Base-by-base conservation (phyloP, 2,329 filamentous ascomycete genomes). In the Neocatenulostroma microsporum region DNA sequence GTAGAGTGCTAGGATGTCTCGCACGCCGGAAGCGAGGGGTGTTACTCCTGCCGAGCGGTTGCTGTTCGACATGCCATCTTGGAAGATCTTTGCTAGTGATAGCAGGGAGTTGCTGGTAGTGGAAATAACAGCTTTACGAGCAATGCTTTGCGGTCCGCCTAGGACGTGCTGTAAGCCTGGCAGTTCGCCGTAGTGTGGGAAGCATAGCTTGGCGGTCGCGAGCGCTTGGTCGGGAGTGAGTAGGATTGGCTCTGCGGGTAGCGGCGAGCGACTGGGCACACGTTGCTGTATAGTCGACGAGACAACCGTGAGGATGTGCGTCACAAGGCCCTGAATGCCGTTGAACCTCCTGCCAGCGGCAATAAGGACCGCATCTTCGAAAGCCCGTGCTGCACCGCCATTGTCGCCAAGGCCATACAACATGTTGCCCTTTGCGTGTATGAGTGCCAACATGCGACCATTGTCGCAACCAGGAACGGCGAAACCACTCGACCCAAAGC, bases 361-460 rank as follows among this genome's bases (percentile, higher is more conserved):
- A 45, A 98, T 89, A 36, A 95, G 64, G 3, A 98, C 86, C 0
- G 88, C 89, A 59, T 95, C 87, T 58, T 98, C 91, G 50, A 98
- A 98, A 3, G 91, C 86, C 50, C 79, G 76, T 1, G 89, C 87
- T 27, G 91, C 91, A 26, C 73, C 76, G 25, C 73, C 69, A 46
- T 91, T 83, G 47, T 95, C 82, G 30, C 89, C 89, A 20, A 93
- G 66, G 18, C 84, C 79, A 62, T 98, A 98, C 2, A 96, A 71
- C 82, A 96, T 93, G 45, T 96, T 96, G n/a, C 89, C 91, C 61
- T 96, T 98, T 14, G 89, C 88, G 62, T 98, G 91, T 26, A 96
- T 79, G 12, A 98, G 72, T n/a, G 87, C 84, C 29, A 98, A 73
- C 53, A 98, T 86, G 41, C 91, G 78, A 7, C 89, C 91, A 56